Evolutionary conservation across 2,329 filamentous ascomycete species (phyloP), one percentile per base, ranked within the genome.

Genomic region (Camillea tinctor): DNA sequence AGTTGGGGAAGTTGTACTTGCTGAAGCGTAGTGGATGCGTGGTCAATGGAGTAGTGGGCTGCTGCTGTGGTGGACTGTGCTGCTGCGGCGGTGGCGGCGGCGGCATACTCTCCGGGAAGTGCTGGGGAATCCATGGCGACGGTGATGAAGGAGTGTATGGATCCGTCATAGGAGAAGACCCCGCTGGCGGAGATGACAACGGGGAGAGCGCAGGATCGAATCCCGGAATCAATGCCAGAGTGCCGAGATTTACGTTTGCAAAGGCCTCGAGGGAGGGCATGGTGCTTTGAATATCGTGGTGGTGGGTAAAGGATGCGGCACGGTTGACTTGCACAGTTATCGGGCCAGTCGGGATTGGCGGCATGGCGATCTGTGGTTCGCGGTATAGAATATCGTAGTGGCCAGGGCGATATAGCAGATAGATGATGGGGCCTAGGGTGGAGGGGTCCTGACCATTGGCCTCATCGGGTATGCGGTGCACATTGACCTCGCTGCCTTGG

Each of bases 371-470:
- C 60, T 63, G 52, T 64, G 60, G 51, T 60, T 69, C 58, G 82
- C 79, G 72, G 80, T 99, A 99, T 36, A 98, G 83, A 62, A 99
- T 88, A 75, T 98, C 95, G 75, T 98, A 99, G 76, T 98, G 95
- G 61, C 92, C 92, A 50, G 80, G 96, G 73, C 79, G 88, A 84
- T 78, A 93, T 71, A 81, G 82, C 61, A 83, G 78, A 66, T 85
- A 80, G 40, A 88, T 84, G 30, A 84, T 80, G 23, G 81, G 80
- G 0, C 79, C 82, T 0, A 83, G 69, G 0, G 72, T 70, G 17
- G 76, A 74, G 50, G 74, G 68, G 56, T 80, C 78, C 57, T 80
- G 78, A 3, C 71, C 73, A 57, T 80, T 81, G 15, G 79, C 77
- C 50, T 83, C 84, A 22, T 84, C 80, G 2, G 83, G 87, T 68